Evolutionary conservation across 768 basidiomycete species (phyloP).

Genomic region (Leucocoprinus leucothites): DNA sequence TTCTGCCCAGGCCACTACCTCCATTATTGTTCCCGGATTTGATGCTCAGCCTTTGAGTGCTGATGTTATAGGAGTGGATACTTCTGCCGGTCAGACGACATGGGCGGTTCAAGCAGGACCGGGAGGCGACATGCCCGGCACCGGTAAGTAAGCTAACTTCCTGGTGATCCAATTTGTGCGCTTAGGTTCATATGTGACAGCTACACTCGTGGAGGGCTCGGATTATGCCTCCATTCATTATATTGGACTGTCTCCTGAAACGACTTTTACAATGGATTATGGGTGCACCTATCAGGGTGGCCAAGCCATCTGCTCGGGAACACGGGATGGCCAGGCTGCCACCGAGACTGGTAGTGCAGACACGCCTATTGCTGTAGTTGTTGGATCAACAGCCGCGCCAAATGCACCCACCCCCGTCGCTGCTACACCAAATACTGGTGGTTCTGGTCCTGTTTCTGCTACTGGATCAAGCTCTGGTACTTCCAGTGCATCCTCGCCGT

Average conservation of each 20-base stretch:
- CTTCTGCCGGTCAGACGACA: slow-evolving; percentile 22
- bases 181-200: slow-evolving; percentile 9
- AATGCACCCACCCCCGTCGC: background rate
- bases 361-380: background rate
- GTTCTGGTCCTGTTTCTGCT: background rate
- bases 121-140: slow-evolving; percentile 17
- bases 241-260: slow-evolving; percentile 6
- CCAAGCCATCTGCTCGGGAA: slow-evolving; percentile 21
- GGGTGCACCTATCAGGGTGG: slow-evolving; percentile 17
- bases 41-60: slow-evolving; percentile 26
- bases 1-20: slow-evolving; percentile 18
- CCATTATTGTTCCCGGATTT: slow-evolving; percentile 22
- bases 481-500: background rate
- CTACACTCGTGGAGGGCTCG: slow-evolving; percentile 25
- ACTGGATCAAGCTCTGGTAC: background rate
- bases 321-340: slow-evolving; percentile 10
- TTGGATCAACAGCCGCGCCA: background rate
- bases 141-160: slow-evolving; percentile 13
- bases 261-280: slow-evolving; percentile 16
- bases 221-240: slow-evolving; percentile 20
- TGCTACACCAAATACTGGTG: background rate
- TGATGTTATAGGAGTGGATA: slow-evolving; percentile 22
- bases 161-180: background rate
- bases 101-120: slow-evolving; percentile 22
- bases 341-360: slow-evolving; percentile 18